Evolutionary conservation across 2,329 filamentous ascomycete species (phyloP).

Genomic region (Knufia petricola): DNA sequence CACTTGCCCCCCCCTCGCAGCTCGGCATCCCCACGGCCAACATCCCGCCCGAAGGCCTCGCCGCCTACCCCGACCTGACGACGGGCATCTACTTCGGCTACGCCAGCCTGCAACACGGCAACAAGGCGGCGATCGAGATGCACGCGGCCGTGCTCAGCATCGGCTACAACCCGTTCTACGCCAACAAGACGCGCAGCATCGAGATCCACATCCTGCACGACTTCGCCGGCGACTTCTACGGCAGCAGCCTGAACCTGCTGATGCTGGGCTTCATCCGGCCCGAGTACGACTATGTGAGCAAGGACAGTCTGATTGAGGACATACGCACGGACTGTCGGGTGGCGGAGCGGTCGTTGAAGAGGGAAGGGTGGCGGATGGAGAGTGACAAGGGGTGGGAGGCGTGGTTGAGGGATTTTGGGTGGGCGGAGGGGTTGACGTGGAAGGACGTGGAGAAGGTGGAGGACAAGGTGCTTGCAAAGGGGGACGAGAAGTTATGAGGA

Average conservation of each 20-base stretch:
- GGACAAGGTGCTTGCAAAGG: constrained; percentile 17
- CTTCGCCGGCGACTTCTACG: constrained; percentile 68
- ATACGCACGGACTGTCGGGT: constrained; percentile 85
- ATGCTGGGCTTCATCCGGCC: constrained; percentile 81
- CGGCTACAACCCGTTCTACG: constrained; percentile 96
- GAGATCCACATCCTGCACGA: constrained; percentile 72
- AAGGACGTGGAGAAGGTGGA: constrained; percentile 25
- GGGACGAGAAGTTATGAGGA: not conserved
- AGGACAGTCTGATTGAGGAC: constrained; percentile 77
- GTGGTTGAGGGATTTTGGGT: constrained; percentile 24
- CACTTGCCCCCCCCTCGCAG: constrained; percentile 35
- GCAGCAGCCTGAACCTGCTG: constrained; percentile 63
- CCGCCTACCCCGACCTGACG: constrained; percentile 48
- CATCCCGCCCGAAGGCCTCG: constrained; percentile 59
- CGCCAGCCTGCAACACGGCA: constrained; percentile 59
- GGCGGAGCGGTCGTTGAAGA: constrained; percentile 59
- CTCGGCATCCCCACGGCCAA: constrained; percentile 97
- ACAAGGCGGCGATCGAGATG: constrained; percentile 28
- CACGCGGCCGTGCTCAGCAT: constrained; percentile 90
- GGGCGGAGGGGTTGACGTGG: constrained; percentile 19
- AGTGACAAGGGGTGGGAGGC: constrained; percentile 18
- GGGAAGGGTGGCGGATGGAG: constrained; percentile 48
- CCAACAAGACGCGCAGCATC: constrained; percentile 70
- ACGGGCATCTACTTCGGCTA: constrained; percentile 93
- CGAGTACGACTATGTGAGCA: constrained; percentile 76